A percentile compares a stretch with the other conserved stretches of the same genome.
These are phyloP conservation scores for Saksenaea oblongispora DNA, from an alignment of 371 early-diverging fungal species.

Conservation along the genomic window DNA sequence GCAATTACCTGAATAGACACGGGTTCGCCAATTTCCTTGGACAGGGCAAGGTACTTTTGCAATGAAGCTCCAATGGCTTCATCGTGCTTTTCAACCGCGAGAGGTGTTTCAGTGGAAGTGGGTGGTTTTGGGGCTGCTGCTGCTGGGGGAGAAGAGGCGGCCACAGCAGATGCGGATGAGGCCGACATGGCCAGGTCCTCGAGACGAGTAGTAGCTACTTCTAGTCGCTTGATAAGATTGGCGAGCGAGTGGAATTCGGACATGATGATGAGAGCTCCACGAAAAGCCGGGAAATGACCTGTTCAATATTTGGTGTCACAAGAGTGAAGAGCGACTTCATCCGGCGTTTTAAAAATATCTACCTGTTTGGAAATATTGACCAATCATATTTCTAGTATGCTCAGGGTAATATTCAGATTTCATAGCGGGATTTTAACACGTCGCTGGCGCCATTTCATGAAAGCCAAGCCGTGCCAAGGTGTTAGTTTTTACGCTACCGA, in stretches of 20 bases:
- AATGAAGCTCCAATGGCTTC: slow-evolving; percentile 61
- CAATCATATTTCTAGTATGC: too few relatives aligned
- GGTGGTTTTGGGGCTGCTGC: slow-evolving; percentile 29
- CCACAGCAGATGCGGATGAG: slow-evolving; percentile 54
- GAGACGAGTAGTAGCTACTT: slow-evolving; percentile 82
- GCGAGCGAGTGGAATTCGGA: slow-evolving; percentile 69
- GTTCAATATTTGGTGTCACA: too few relatives aligned
- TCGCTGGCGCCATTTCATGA: too few relatives aligned
- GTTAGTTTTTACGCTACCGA: too few relatives aligned
- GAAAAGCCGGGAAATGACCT: neutral
- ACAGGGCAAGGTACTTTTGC: slow-evolving; percentile 56
- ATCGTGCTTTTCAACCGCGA: slow-evolving; percentile 68
- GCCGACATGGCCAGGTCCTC: slow-evolving; percentile 76
- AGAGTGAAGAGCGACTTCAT: too few relatives aligned
- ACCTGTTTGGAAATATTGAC: too few relatives aligned
- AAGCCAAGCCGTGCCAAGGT: too few relatives aligned
- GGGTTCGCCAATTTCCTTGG: slow-evolving; percentile 64
- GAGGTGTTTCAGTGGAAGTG: slow-evolving; percentile 36
- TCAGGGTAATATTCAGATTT: too few relatives aligned
- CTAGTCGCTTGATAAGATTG: slow-evolving; percentile 79
- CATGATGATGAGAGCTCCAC: slow-evolving; percentile 38
- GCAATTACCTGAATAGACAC: slow-evolving; percentile 73
- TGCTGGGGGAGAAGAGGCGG: slow-evolving; percentile 33
- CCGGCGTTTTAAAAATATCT: too few relatives aligned
- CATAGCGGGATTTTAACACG: too few relatives aligned